These are phyloP conservation scores for Bryum argenteum DNA, from an alignment of 225 moss, liverwort and hornwort species.

Conservation along the genomic window DNA sequence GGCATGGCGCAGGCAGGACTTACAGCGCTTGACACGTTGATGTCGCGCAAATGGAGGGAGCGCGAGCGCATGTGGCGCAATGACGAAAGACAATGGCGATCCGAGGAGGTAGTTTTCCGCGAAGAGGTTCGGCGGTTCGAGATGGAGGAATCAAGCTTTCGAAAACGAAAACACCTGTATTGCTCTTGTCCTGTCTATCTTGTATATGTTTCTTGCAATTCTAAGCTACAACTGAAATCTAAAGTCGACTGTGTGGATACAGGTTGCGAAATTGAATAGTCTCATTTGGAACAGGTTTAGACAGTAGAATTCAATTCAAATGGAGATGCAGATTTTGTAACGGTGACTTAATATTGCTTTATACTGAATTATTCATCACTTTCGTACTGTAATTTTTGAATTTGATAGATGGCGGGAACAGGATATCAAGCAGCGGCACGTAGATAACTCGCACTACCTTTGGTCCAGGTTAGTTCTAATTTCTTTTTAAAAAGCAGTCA, in stretches of 20 bases:
- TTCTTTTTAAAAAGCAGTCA: neutral
- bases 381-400: slow-evolving; percentile 1
- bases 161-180: slow-evolving; percentile 41
- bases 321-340: too few species aligned
- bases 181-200: neutral
- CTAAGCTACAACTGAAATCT: neutral
- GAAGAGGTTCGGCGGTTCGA: slow-evolving; percentile 42
- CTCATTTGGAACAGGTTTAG: neutral
- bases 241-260: neutral
- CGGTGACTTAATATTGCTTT: too few species aligned
- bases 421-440: slow-evolving; percentile 55
- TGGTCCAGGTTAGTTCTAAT: slow-evolving; percentile 53
- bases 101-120: slow-evolving; percentile 49
- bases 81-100: slow-evolving; percentile 49
- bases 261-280: neutral
- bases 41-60: slow-evolving; percentile 60
- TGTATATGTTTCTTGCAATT: neutral
- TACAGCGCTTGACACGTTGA: slow-evolving; percentile 59
- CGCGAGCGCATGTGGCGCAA: slow-evolving; percentile 57
- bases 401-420: slow-evolving; percentile 57
- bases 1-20: slow-evolving; percentile 58
- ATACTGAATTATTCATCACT: neutral
- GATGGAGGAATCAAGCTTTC: slow-evolving; percentile 33
- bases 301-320: too few species aligned
- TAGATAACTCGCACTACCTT: slow-evolving; percentile 64